Evolutionary conservation across 306 rosid genomes (phyloP).

Genomic region (Cucumis sativus): Cucumber_9930_V3 NC_026661.2:4396501-4397000

Average conservation of each 20-base stretch:
- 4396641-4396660: slow-evolving; percentile 45
- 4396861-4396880: not conserved
- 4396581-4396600: slow-evolving; percentile 69
- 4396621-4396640: slow-evolving; percentile 80
- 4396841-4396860: not conserved
- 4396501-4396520: slow-evolving; percentile 41
- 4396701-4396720: not conserved
- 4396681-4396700: not conserved
- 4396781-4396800: not conserved
- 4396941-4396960: not conserved
- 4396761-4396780: not conserved
- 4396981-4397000: not conserved
- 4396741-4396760: not conserved
- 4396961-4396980: not conserved
- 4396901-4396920: not conserved
- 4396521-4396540: slow-evolving; percentile 77
- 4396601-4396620: slow-evolving; percentile 45
- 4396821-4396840: not conserved
- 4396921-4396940: not conserved
- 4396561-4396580: slow-evolving; percentile 81
- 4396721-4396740: not conserved
- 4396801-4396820: not conserved
- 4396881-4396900: not conserved
- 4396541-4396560: slow-evolving; percentile 89
- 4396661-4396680: not conserved